phyloP scores from a whole-genome alignment of 208 protist genomes.

The Vickermania spadyakhi region DNA sequence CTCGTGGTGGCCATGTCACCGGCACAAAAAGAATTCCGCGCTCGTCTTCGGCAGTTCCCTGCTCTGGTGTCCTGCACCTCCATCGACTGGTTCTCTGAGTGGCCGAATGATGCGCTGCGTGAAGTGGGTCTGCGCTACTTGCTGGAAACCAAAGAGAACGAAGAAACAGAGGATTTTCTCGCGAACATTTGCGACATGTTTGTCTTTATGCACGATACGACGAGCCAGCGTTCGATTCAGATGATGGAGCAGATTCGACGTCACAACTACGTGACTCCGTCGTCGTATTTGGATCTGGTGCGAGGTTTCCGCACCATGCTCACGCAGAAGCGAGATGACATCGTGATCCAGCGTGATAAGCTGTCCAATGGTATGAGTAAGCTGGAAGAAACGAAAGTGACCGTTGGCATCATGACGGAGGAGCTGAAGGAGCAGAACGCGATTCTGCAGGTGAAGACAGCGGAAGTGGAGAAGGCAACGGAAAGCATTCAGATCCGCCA shows the following conservation, averaged over 20 bases:
- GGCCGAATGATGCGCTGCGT: constrained; percentile 96
- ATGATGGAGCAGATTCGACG: constrained; percentile 93
- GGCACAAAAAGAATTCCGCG: constrained; percentile 92
- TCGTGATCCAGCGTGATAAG: constrained; percentile 96
- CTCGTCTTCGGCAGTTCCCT: constrained; percentile 97
- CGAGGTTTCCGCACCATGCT: constrained; percentile 93
- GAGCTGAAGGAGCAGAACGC: constrained; percentile 85
- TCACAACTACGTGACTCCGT: constrained; percentile 98
- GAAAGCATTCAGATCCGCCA: constrained; percentile 94
- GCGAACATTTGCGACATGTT: constrained; percentile 87
- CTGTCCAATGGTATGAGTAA: constrained; percentile 92
- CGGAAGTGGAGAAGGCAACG: constrained; percentile 80
- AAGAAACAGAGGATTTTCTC: constrained; percentile 82
- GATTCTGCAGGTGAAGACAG: constrained; percentile 79
- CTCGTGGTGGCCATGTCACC: constrained; percentile 97
- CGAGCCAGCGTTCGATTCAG: constrained; percentile 63
- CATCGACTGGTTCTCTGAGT: constrained; percentile 98
- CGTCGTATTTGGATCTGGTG: constrained; percentile 96
- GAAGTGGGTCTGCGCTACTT: constrained; percentile 89
- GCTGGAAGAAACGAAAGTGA: constrained; percentile 90
- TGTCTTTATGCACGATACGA: constrained; percentile 91
- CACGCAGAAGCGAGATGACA: constrained; percentile 86
- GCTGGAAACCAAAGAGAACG: constrained; percentile 68
- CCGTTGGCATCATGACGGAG: constrained; percentile 86
- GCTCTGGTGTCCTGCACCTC: constrained; percentile 96